These are phyloP conservation scores for Candida peoriensis DNA, from an alignment of 805 yeast species.

Conservation along the genomic window DNA sequence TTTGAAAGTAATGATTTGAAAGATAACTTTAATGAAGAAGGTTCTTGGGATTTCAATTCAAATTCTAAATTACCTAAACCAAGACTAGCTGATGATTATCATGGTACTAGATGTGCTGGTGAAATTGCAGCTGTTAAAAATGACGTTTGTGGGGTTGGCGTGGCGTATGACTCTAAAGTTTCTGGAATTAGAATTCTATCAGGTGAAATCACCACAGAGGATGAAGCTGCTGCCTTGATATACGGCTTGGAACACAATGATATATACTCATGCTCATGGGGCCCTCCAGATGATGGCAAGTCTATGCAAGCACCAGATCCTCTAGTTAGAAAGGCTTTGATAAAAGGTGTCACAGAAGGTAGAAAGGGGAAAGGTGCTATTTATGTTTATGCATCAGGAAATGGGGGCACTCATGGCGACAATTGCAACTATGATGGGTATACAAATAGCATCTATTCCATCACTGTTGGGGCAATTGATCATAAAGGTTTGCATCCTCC, in stretches of 20 bases:
- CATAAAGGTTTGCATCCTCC: slow-evolving; percentile 80
- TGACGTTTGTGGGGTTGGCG: slow-evolving; percentile 91
- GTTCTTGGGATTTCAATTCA: slow-evolving; percentile 92
- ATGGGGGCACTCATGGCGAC: slow-evolving; percentile 80
- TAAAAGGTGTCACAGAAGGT: slow-evolving; percentile 83
- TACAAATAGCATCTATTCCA: slow-evolving; percentile 90
- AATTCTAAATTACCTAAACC: slow-evolving; percentile 76
- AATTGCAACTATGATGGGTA: slow-evolving; percentile 97
- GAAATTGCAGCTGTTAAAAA: slow-evolving; percentile 87
- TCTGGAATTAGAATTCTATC: slow-evolving; percentile 88
- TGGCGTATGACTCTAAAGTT: slow-evolving; percentile 83
- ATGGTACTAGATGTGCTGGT: slow-evolving; percentile 98
- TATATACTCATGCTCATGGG: slow-evolving; percentile 98
- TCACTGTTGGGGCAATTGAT: slow-evolving; percentile 93
- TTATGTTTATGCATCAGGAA: slow-evolving; percentile 94
- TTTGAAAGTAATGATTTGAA: slow-evolving; percentile 68
- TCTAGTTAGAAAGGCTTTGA: slow-evolving; percentile 73
- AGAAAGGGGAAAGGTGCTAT: slow-evolving; percentile 76
- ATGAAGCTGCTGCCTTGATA: slow-evolving; percentile 85
- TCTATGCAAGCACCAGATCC: slow-evolving; percentile 81
- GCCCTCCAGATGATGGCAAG: slow-evolving; percentile 90
- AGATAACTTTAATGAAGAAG: slow-evolving; percentile 64
- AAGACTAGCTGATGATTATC: slow-evolving; percentile 73
- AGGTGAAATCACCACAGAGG: slow-evolving; percentile 73
- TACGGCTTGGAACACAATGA: slow-evolving; percentile 81